These are phyloP conservation scores for Tolypocladium ophioglossoides DNA, from an alignment of 2,329 filamentous ascomycete genomes.

Conservation along the genomic window DNA sequence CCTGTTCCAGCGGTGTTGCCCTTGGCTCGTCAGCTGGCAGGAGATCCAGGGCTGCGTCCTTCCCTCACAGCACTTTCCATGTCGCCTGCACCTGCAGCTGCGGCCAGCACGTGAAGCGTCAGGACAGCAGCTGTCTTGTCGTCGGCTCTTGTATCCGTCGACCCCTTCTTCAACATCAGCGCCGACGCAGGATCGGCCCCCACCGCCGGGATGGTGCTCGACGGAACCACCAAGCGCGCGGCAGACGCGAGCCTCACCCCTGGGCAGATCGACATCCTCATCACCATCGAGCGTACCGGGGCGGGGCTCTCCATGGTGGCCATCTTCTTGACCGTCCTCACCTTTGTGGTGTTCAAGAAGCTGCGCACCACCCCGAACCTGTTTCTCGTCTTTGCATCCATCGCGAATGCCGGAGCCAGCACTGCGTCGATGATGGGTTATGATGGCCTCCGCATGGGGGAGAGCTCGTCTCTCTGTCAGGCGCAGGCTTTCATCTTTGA, in stretches of 20 bases:
- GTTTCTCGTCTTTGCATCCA: slow-evolving; percentile 27
- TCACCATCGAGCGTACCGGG: slow-evolving; percentile 41
- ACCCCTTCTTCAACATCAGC: background rate
- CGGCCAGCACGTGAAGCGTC: no score
- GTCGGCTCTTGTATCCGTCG: background rate
- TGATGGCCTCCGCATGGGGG: slow-evolving; percentile 46
- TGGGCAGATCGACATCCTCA: slow-evolving; percentile 31
- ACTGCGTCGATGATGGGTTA: slow-evolving; percentile 61
- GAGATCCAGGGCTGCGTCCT: background rate
- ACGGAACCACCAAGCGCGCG: background rate
- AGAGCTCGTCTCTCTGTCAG: slow-evolving; percentile 48
- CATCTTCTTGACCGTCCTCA: slow-evolving; percentile 36
- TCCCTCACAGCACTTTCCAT: background rate
- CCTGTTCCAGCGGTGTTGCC: no score
- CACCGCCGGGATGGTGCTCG: background rate
- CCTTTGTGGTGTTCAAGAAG: slow-evolving; percentile 37
- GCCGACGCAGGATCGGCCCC: background rate
- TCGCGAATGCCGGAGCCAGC: slow-evolving; percentile 40
- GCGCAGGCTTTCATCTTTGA: slow-evolving; percentile 52
- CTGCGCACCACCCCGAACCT: slow-evolving; percentile 47
- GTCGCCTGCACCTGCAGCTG: background rate
- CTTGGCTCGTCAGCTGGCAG: background rate
- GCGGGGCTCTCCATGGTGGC: slow-evolving; percentile 43
- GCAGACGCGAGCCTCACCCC: slow-evolving; percentile 16
- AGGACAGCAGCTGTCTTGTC: background rate